phyloP scores from a whole-genome alignment of 2,329 filamentous ascomycete genomes.

The Shiraia bambusicola region DNA sequence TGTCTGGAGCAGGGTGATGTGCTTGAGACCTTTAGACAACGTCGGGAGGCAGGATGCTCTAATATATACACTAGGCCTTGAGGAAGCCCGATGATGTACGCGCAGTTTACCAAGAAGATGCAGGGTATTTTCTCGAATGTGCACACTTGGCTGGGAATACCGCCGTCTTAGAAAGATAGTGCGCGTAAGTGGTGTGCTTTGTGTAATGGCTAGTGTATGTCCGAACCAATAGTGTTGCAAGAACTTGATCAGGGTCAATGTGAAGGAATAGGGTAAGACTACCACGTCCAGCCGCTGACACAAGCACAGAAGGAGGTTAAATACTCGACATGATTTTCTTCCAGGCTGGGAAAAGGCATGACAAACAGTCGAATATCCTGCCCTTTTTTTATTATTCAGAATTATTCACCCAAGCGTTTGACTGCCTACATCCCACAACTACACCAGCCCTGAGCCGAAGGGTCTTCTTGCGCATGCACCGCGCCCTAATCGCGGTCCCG shows the following conservation, averaged over 20 bases:
- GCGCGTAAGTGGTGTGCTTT: conserved; percentile 23
- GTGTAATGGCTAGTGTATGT: conserved; percentile 12
- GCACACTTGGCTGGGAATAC: conserved; percentile 22
- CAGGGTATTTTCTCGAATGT: conserved; percentile 23
- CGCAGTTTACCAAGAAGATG: conserved; percentile 20
- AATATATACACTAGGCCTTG: conserved; percentile 28
- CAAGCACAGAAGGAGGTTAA: not conserved
- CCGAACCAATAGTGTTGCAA: conserved; percentile 17
- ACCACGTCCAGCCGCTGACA: conserved; percentile 2
- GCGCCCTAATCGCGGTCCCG: conserved; percentile 1
- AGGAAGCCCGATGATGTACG: conserved; percentile 38
- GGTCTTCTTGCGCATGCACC: conserved; percentile 1
- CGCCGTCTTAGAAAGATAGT: conserved; percentile 18
- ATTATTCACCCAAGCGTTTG: not conserved
- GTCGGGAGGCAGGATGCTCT: conserved; percentile 2
- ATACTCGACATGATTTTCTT: not conserved
- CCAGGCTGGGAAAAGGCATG: not conserved
- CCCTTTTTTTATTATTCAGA: not conserved
- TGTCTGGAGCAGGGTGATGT: conserved; percentile 2
- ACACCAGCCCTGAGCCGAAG: not conserved
- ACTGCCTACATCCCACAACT: not conserved
- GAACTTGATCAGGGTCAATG: conserved; percentile 1
- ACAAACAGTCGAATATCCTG: not conserved
- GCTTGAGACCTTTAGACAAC: conserved; percentile 1
- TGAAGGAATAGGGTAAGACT: conserved; percentile 1